phyloP scores from a whole-genome alignment of 1,284 basidiomycete genomes.

The Austroboletus novae-zelandiae region DNA sequence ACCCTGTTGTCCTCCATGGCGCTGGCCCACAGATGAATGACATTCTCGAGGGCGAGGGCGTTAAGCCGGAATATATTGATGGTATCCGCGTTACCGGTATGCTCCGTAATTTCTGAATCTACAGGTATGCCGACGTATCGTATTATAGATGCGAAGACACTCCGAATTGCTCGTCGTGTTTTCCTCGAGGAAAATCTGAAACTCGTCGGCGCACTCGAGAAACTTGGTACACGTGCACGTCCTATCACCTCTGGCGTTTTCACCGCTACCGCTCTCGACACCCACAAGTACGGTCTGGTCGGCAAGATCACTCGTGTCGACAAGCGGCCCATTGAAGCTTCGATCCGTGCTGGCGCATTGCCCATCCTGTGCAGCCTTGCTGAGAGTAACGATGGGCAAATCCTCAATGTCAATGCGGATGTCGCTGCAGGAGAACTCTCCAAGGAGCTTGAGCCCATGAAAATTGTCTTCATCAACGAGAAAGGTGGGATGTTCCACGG shows the following conservation, averaged over 20 bases:
- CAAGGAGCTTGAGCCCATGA: conserved; percentile 96
- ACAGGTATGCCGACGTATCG: background rate
- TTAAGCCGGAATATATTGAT: conserved; percentile 93
- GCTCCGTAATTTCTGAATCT: conserved; percentile 21
- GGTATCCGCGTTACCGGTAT: conserved; percentile 91
- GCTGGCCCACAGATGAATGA: conserved; percentile 94
- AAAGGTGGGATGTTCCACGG: conserved; percentile 99
- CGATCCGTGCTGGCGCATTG: conserved; percentile 89
- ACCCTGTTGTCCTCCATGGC: conserved; percentile 92
- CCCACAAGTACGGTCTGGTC: conserved; percentile 91
- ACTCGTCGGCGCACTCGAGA: conserved; percentile 87
- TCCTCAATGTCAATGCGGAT: conserved; percentile 96
- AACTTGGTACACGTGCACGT: conserved; percentile 89
- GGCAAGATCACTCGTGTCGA: conserved; percentile 92
- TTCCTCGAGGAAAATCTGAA: conserved; percentile 95
- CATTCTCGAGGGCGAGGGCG: conserved; percentile 86
- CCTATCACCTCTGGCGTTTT: conserved; percentile 96
- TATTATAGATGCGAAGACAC: conserved; percentile 78
- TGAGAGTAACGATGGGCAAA: conserved; percentile 89
- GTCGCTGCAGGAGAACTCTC: conserved; percentile 94
- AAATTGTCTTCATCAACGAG: conserved; percentile 98
- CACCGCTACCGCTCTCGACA: conserved; percentile 92
- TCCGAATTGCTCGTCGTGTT: conserved; percentile 90
- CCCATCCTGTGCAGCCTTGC: conserved; percentile 93
- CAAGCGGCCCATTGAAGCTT: conserved; percentile 92